Conservation (phyloP, 2,329 filamentous ascomycete genomes). For the Diplocarpon mali region DNA sequence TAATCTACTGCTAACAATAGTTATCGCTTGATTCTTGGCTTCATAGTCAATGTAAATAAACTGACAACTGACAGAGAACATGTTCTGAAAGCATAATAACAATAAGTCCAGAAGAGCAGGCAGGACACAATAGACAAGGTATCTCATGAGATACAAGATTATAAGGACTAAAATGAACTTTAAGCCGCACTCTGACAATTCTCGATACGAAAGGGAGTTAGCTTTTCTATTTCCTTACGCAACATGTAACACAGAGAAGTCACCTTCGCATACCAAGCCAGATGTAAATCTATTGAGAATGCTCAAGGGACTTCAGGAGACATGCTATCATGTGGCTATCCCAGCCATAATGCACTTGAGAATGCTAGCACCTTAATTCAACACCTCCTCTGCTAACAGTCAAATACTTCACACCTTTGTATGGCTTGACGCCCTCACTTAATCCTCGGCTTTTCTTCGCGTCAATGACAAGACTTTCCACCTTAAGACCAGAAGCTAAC, state of each 20-base stretch:
- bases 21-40: neutral
- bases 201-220: too few species aligned
- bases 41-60: neutral
- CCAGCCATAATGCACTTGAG: neutral
- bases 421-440: slow-evolving; percentile 81
- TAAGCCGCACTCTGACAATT: too few species aligned
- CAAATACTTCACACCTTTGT: slow-evolving; percentile 96
- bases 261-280: neutral
- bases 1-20: neutral
- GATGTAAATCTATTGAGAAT: neutral
- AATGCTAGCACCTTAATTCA: slow-evolving; percentile 43
- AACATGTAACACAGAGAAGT: neutral
- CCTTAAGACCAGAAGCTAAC: slow-evolving; percentile 55
- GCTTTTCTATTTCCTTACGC: too few species aligned
- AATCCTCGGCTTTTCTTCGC: slow-evolving; percentile 75
- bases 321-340: too few species aligned
- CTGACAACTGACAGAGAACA: neutral
- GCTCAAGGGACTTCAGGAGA: too few species aligned
- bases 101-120: neutral
- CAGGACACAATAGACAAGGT: neutral
- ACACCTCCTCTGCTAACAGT: slow-evolving; percentile 59
- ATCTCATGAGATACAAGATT: too few species aligned
- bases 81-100: neutral
- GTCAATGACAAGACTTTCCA: slow-evolving; percentile 58
- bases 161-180: too few species aligned